These are phyloP conservation scores for Eurotiales sp. DNA, from an alignment of 2,329 filamentous ascomycete genomes.

Conservation along the genomic window DNA sequence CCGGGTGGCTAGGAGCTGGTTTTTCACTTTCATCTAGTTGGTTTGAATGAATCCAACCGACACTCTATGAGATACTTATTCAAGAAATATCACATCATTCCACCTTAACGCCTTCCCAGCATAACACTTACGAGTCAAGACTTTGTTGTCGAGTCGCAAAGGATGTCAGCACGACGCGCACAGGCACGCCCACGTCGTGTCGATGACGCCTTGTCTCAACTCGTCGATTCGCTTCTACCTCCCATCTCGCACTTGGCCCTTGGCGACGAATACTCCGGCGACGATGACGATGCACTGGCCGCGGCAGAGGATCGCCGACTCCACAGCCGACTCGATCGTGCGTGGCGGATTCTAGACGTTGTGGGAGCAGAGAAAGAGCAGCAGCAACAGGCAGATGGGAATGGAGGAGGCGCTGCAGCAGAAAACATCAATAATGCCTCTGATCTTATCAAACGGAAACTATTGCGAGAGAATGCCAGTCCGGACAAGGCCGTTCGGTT, in stretches of 20 bases:
- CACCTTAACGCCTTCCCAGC: background rate
- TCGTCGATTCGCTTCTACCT: conserved; percentile 40
- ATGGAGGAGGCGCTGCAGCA: conserved; percentile 23
- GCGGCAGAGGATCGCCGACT: conserved; percentile 37
- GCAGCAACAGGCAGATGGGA: conserved; percentile 17
- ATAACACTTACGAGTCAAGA: no score
- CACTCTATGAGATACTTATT: no score
- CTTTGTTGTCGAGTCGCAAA: no score
- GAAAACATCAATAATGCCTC: conserved; percentile 78
- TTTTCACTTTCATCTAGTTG: background rate
- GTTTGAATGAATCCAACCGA: no score
- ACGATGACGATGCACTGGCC: conserved; percentile 31
- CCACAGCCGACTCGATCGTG: conserved; percentile 31
- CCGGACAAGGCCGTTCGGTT: conserved; percentile 76
- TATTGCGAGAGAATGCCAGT: conserved; percentile 72
- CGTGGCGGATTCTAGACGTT: conserved; percentile 37
- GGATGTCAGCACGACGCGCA: conserved; percentile 30
- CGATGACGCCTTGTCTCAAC: conserved; percentile 42
- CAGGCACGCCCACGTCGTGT: conserved; percentile 37
- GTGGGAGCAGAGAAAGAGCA: conserved; percentile 1
- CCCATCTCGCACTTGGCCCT: conserved; percentile 29
- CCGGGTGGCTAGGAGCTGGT: background rate
- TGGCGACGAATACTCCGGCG: conserved; percentile 28
- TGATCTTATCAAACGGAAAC: conserved; percentile 83
- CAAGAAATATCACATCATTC: no score